These are phyloP conservation scores for Monosporascus sp. DNA, from an alignment of 2,329 filamentous ascomycete species.

Conservation along the genomic window DNA sequence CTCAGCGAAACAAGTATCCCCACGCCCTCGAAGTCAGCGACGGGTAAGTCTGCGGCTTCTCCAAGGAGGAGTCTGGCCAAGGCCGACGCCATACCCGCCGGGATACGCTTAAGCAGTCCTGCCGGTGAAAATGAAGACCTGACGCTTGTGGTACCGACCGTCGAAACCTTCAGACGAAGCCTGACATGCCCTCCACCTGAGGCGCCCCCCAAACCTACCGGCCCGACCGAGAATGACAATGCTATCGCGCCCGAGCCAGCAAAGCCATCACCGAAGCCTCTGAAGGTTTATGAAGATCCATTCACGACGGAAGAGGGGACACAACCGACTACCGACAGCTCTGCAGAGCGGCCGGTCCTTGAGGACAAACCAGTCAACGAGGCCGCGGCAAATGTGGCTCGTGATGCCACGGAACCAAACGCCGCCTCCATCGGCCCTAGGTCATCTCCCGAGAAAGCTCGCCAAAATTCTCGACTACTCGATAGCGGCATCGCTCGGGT, in stretches of 20 bases:
- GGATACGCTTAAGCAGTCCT: slow-evolving; percentile 34
- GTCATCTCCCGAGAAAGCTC: slow-evolving; percentile 45
- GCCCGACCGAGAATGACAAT: slow-evolving; percentile 22
- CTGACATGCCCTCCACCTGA: slow-evolving; percentile 12
- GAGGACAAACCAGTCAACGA: slow-evolving; percentile 58
- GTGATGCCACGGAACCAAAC: slow-evolving; percentile 12
- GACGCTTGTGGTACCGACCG: slow-evolving; percentile 44
- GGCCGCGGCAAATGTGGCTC: slow-evolving; percentile 34
- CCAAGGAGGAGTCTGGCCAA: slow-evolving; percentile 37
- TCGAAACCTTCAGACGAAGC: slow-evolving; percentile 31
- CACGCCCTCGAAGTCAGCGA: slow-evolving; percentile 35
- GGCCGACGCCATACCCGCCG: slow-evolving; percentile 23
- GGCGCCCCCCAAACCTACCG: slow-evolving; percentile 24
- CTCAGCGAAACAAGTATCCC: slow-evolving; percentile 46
- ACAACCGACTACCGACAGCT: slow-evolving; percentile 36
- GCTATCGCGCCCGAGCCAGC: slow-evolving; percentile 9
- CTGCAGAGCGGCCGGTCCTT: slow-evolving; percentile 39
- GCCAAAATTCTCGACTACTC: slow-evolving; percentile 57
- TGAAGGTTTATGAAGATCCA: slow-evolving; percentile 60
- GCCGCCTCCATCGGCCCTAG: slow-evolving; percentile 14
- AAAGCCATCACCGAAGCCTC: slow-evolving; percentile 26
- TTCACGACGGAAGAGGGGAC: slow-evolving; percentile 44
- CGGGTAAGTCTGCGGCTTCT: slow-evolving; percentile 31
- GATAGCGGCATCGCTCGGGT: slow-evolving; percentile 72
- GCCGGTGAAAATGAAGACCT: slow-evolving; percentile 47